Evolutionary conservation across 2,329 filamentous ascomycete genomes (phyloP), one percentile per base, ranked within the genome.

Genomic region (Monilinia aucupariae): DNA sequence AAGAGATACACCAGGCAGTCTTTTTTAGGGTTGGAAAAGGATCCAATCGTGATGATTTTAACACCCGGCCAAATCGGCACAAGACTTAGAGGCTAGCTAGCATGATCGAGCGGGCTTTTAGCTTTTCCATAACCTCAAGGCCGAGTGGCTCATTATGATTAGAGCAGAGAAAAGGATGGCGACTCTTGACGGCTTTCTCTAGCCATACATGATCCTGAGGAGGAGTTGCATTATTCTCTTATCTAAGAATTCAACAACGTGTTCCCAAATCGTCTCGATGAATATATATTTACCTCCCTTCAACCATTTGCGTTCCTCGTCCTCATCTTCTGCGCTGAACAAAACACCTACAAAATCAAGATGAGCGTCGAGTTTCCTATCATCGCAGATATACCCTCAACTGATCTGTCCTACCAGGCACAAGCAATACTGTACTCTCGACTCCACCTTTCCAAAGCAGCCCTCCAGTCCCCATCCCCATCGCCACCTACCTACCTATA

Each of bases 371-470:
- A 22, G 20, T 1, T 22, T 2, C n/a, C 0, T 32, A 5, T 9
- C 4, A 45, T 20, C 17, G 20, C 41, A 47, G 22, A 17, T 6
- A 32, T 9, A 34, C 67, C 89, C 89, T 70, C 89, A 89, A n/a
- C 48, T 89, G 78, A 71, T 89, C 87, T 0, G 85, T 88, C 70
- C 82, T 80, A 32, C 77, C 76, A 0, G 86, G 86, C 64, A 89
- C 74, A 2, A 89, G 81, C 64, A 89, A 71, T 0, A 83, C 81
- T 65, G n/a, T n/a, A n/a, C n/a, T n/a, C 82, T 86, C 0, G 85
- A 82, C 72, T 82, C 84, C 70, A 89, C 86, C 2, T 76, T 79
- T 79, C 76, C 78, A 89, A 76, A 0, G 82, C 81, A 64, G 78
- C 79, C 64, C 79, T 76, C 63, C 85, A 82, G 12, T 69, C 68